Evolutionary conservation across 2,329 filamentous ascomycete species (phyloP).

Genomic region (Zymoseptoria ardabiliae): DNA sequence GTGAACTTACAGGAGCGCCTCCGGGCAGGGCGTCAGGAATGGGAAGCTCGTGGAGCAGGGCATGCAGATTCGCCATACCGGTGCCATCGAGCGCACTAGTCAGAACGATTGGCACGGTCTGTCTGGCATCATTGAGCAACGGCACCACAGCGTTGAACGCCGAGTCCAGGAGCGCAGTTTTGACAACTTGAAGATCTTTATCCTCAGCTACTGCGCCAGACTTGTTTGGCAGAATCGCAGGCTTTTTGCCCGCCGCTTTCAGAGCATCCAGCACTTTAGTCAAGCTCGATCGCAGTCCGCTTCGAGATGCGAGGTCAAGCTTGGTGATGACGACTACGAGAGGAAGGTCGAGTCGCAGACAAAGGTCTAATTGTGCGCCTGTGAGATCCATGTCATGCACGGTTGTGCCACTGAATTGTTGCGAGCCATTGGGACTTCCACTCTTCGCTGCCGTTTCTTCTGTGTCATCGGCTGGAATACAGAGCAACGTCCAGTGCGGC

Average conservation of each 20-base stretch:
- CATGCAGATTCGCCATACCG: conserved; percentile 75
- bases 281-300: conserved; percentile 61
- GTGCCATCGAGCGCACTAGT: conserved; percentile 80
- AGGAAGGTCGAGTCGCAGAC: conserved; percentile 70
- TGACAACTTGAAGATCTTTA: conserved; percentile 50
- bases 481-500: conserved; percentile 86
- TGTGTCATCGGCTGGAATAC: conserved; percentile 71
- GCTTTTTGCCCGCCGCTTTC: conserved; percentile 66
- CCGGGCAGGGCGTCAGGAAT: conserved; percentile 37
- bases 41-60: conserved; percentile 69
- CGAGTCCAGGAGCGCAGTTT: conserved; percentile 52
- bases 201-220: conserved; percentile 27
- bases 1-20: conserved; percentile 16
- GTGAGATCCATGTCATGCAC: conserved; percentile 62
- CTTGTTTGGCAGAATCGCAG: conserved; percentile 55
- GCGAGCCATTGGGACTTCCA: conserved; percentile 43
- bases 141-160: conserved; percentile 45
- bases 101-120: conserved; percentile 72
- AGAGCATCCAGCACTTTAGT: conserved; percentile 67
- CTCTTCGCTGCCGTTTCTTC: conserved; percentile 40
- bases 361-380: conserved; percentile 75
- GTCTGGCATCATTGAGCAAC: conserved; percentile 41
- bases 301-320: conserved; percentile 73
- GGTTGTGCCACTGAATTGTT: conserved; percentile 46
- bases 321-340: conserved; percentile 84